Percentiles rank a stretch among this genome's conserved stretches.
Conservation (phyloP, 177 flowering plant genomes). For the Vitis hybrid region DNA sequence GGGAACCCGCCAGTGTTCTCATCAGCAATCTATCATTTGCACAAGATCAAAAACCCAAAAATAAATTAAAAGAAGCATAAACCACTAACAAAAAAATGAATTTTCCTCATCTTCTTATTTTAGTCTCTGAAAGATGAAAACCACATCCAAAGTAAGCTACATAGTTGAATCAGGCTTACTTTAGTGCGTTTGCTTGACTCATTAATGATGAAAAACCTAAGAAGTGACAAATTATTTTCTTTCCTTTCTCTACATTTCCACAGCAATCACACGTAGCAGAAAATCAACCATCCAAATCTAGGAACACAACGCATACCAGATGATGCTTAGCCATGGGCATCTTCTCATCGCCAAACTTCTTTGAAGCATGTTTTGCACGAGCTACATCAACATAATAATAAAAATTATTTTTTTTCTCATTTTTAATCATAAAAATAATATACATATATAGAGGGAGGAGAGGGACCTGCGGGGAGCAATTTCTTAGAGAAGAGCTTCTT, state of each 20-base stretch:
- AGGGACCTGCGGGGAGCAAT: constrained; percentile 71
- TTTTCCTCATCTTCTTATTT: too few species aligned
- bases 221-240: neutral
- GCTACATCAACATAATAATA: constrained; percentile 16
- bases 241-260: neutral
- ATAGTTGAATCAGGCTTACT: too few species aligned
- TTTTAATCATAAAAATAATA: neutral
- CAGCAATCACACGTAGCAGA: neutral
- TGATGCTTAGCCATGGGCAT: constrained; percentile 65
- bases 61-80: constrained; percentile 6
- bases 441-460: neutral
- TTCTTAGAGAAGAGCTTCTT: constrained; percentile 81
- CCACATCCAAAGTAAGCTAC: too few species aligned
- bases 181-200: too few species aligned
- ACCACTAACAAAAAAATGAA: neutral
- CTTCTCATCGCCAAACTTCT: constrained; percentile 77
- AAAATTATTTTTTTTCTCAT: neutral
- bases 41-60: neutral
- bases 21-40: constrained; percentile 66
- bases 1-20: constrained; percentile 91
- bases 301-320: constrained; percentile 47
- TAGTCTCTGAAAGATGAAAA: too few species aligned
- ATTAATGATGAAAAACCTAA: neutral
- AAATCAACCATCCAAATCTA: too few species aligned
- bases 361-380: constrained; percentile 49